Base-by-base conservation (phyloP, 495 filamentous ascomycete species). In the Neurospora sp. region DNA sequence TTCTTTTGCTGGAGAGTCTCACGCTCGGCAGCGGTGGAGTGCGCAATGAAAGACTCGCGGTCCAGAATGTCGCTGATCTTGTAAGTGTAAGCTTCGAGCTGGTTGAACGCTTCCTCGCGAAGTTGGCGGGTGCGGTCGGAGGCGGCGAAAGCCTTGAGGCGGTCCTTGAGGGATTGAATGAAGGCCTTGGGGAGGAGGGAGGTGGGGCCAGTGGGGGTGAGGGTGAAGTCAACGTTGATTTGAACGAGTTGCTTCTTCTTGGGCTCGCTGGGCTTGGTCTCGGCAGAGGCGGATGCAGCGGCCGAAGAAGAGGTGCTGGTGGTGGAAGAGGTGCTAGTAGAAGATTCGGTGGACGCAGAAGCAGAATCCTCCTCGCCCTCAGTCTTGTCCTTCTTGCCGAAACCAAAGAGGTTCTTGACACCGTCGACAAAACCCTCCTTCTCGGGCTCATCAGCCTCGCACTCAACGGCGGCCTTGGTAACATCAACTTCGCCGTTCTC, bases 11-110 rank as follows among this genome's bases (percentile, higher is more conserved):
- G 87, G 14, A 98, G 88, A 37, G 78, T 77, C 4, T 83, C 79
- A 39, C 93, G 86, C 74, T 93, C 87, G 27, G 87, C 87, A 2
- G 86, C 80, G 66, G 90, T 95, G 66, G 94, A 89, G 14, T 86
- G 89, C 12, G 84, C 86, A 49, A 91, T 83, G 81, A 98, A 98
- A 18, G 87, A 87, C 72, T 91, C 89, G 75, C 92, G 90, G 18
- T 91, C 90, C 11, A 96, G 82, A 23, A 94, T 84, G 82, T 98
- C 96, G 6, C 94, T 90, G 49, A 91, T 89, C 74, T 89, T 91
- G 86, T 99, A 99, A 60, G 94, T 97, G 81, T 92, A 97, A n/a
- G 87, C 90, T 81, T 99, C 96, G 37, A 99, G 89, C 77, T 92
- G 91, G 84, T 99, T 99, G 38, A 97, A 84, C 11, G 93, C 88